Base-by-base conservation (phyloP, 768 basidiomycete species). In the Amanita phalloides region DNA sequence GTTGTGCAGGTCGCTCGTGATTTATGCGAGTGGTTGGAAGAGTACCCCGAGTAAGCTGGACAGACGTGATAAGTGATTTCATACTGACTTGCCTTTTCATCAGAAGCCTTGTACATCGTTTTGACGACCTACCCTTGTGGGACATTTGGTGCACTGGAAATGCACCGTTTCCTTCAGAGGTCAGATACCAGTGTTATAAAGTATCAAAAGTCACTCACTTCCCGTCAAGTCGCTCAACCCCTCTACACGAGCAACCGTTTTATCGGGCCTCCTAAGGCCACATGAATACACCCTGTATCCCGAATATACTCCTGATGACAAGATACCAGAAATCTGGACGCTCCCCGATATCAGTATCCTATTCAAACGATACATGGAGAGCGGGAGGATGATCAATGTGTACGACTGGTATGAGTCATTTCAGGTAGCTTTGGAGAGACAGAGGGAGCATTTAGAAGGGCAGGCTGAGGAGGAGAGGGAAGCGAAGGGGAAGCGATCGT, bases 401-500 rank as follows among this genome's bases (percentile, higher is more conserved):
- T 90, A 86, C 62, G 90, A 93, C 64, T 91, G 89, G 90, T 90
- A 81, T 59, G 82, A 87, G 57, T 77, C 84, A 21, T 93, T 92
- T 63, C 73, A 77, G 30, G 64, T 71, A 20, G 83, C 78, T 30
- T 64, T 91, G 49, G 86, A 88, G 61, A 68, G 66, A 1, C 86
- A 86, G 65, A 61, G 66, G n/a, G 48, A 60, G 54, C 58, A 66
- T 11, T 49, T 63, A 10, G 58, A 57, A 49, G 17, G 28, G 26
- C 35, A 32, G n/a, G 23, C 13, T 35, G 53, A 54, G 28, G 26
- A 13, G 6, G 45, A 55, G 28, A 23, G n/a, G 9, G 55, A 44
- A 6, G 28, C 38, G 48, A 51, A 47, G 42, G 44, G 17, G 36
- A 45, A 36, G 37, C 30, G 28, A 41, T 33, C 17, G 25, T 48